Evolutionary conservation across 768 basidiomycete species (phyloP), one percentile per base, ranked within the genome.

Genomic region (Leccinellum rugosiceps): DNA sequence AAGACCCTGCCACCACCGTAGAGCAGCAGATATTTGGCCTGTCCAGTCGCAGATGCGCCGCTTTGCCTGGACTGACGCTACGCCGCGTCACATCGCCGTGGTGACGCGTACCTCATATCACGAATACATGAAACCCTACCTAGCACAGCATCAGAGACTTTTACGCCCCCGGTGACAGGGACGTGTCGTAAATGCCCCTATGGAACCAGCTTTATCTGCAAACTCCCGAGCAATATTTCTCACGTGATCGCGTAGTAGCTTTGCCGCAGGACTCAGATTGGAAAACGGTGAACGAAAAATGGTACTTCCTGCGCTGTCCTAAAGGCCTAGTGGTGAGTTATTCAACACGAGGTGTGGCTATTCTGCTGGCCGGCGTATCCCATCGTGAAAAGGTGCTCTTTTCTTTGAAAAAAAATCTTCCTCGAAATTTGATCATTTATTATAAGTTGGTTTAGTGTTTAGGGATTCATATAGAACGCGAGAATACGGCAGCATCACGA

Each of bases 111-210:
- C 41, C 45, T 54, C 51, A 55, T 58, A 55, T 55, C 46, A 35
- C 44, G 14, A 31, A 43, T 43, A 56, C 47, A 56, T 61, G 60
- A 64, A 59, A 46, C 41, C 38, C 25, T 32, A 35, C 13, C 46
- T 49, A 53, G 38, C 66, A 67, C 66, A 67, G 66, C 67, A 69
- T 67, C 43, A 59, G 50, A 21, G 4, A n/a, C 49, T 68, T 67
- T 55, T 58, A 31, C 48, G 47, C 52, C 63, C 11, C 59, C 68
- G 65, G 63, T 60, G 50, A 13, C 41, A 57, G 55, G 59, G 44
- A 28, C 21, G 41, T 65, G 53, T 21, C 66, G 68, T 68, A 68
- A 43, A 68, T 17, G 31, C 21, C 41, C 63, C 63, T 53, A 30
- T 61, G 50, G 10, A 9, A 19, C 46, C 46, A 28, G 13, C 19